phyloP scores from a whole-genome alignment of 345 rosid genomes.

The Durio zibethinus region DNA sequence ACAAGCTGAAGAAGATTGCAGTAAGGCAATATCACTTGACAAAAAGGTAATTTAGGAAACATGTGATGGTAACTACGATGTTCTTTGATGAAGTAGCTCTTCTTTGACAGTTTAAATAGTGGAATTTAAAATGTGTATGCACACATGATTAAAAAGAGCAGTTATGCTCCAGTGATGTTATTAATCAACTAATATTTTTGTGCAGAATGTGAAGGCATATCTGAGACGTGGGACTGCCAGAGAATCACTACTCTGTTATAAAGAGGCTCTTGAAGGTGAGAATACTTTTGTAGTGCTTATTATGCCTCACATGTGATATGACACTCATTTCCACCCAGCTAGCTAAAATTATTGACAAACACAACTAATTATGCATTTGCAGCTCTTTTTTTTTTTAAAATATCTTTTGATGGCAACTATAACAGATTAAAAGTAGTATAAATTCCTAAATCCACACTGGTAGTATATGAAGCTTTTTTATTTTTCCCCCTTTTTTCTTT shows the following conservation, averaged over 20 bases:
- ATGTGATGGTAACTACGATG: background rate
- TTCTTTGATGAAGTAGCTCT: background rate
- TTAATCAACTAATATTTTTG: background rate
- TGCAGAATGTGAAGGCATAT: slow-evolving; percentile 93
- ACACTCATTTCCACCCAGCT: background rate
- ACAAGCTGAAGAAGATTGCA: slow-evolving; percentile 91
- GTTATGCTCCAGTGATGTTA: background rate
- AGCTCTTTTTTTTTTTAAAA: background rate
- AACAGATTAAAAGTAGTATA: background rate
- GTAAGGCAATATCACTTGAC: slow-evolving; percentile 67
- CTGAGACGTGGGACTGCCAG: slow-evolving; percentile 91
- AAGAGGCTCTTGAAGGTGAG: slow-evolving; percentile 82
- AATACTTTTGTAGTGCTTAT: background rate
- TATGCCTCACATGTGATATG: background rate
- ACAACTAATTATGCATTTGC: background rate
- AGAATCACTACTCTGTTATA: slow-evolving; percentile 68
- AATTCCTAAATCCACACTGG: background rate
- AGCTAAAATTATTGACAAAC: background rate
- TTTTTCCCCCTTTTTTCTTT: background rate
- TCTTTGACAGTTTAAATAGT: background rate
- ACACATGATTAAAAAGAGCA: background rate
- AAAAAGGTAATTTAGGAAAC: slow-evolving; percentile 52
- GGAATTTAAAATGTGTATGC: background rate
- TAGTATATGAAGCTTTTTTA: background rate
- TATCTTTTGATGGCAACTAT: background rate